Conservation (phyloP, 805 yeast genomes). For the Saccharomycopsis olivae region DNA sequence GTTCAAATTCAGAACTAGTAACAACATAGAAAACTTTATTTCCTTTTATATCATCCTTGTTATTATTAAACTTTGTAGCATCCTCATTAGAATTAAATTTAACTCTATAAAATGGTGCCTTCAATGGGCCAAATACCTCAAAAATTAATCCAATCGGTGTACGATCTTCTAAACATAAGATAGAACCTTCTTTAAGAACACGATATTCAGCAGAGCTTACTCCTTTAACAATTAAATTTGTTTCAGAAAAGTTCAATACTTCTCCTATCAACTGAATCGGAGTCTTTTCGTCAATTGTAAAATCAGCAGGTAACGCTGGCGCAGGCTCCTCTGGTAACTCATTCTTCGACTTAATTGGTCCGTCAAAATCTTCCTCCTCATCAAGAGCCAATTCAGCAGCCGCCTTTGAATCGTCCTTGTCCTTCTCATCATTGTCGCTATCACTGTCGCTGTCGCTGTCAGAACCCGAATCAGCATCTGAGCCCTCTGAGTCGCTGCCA, state of each 20-base stretch:
- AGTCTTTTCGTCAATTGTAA: slow-evolving; percentile 44
- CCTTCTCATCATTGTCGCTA: slow-evolving; percentile 18
- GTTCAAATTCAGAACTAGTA: slow-evolving; percentile 66
- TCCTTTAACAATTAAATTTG: slow-evolving; percentile 63
- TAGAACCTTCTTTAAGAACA: slow-evolving; percentile 69
- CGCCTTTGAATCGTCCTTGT: slow-evolving; percentile 25
- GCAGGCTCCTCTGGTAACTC: slow-evolving; percentile 64
- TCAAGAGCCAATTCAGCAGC: slow-evolving; percentile 19
- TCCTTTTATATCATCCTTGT: slow-evolving; percentile 40
- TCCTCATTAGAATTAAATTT: slow-evolving; percentile 46
- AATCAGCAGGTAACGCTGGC: slow-evolving; percentile 57
- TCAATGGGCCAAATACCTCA: slow-evolving; percentile 85
- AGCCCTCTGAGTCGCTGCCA: slow-evolving; percentile 1
- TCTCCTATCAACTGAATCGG: slow-evolving; percentile 66
- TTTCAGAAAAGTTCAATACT: slow-evolving; percentile 58
- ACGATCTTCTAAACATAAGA: slow-evolving; percentile 68
- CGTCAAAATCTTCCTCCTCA: slow-evolving; percentile 26
- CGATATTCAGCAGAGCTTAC: slow-evolving; percentile 72
- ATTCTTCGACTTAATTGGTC: slow-evolving; percentile 70
- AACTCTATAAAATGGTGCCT: slow-evolving; percentile 72
- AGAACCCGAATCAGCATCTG: too few species aligned
- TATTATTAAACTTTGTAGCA: slow-evolving; percentile 26
- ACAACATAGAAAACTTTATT: slow-evolving; percentile 64
- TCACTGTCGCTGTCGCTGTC: slow-evolving; percentile 9
- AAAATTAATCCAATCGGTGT: slow-evolving; percentile 64